Base-by-base conservation (phyloP, 2,329 filamentous ascomycete genomes). In the Fusarium proliferatum region DNA sequence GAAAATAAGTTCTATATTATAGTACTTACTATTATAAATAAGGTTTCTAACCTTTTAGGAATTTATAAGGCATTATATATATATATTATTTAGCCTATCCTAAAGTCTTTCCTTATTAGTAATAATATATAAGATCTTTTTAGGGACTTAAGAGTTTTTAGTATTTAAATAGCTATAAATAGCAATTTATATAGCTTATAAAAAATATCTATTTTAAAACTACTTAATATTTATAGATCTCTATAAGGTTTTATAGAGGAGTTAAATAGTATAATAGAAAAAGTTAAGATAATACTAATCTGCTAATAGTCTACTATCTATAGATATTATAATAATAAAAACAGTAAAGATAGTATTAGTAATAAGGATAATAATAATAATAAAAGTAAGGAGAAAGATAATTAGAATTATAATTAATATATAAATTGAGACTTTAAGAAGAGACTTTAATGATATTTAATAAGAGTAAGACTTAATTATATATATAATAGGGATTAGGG, bases 81-180 rank as follows among this genome's bases (percentile, higher is more conserved):
- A 12, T 21, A 58, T 58, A 16, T 58, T 9, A 10, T 58, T 23
- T 19, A 58, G 23, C 42, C 23, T 15, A 9, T 46, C n/a, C 8
- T 57, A 3, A 66, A 71, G 67, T 42, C 51, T 42, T 30, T 41
- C 56, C 13, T 53, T 53, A 4, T 17, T 39, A 16, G 30, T 15
- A 46, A 45, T 30, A 60, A 30, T 49, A 53, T 61, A n/a, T 15
- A 61, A 61, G 28, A 61, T 23, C 30, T 43, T 61, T 43, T 9
- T 16, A 43, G n/a, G 7, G 58, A 61, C 38, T 52, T 36, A 36
- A 61, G 19, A 33, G 16, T 52, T 9, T 19, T 45, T 51, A 30
- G 57, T 46, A 46, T 61, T 61, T n/a, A 61, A 13, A 52, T 61
- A 30, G 57, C 46, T 51, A 61, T 26, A 61, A 8, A 61, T 10